Base-by-base conservation (phyloP, 202 grass and related monocot species). In the Bolboschoenoplectus hybrid region DNA sequence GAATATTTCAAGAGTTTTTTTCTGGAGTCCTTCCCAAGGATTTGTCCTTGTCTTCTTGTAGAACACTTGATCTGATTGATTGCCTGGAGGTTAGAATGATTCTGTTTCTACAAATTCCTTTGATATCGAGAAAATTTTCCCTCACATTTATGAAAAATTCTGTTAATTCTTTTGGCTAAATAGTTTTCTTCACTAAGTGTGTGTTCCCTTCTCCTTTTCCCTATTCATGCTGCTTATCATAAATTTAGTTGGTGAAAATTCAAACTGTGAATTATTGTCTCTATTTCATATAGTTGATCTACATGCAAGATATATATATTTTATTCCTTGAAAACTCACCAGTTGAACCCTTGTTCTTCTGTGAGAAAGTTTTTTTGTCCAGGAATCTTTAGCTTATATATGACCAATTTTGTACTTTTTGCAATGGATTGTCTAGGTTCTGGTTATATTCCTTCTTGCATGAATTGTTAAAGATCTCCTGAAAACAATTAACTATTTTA, bases 61-160 rank as follows among this genome's bases (percentile, higher is more conserved):
- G 36, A 61, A 80, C 8, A 61, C 53, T 38, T 78, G 53, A 80
- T 80, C 76, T 44, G 36, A 20, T 61, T 44, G 36, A 20, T 61
- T 20, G 53, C 35, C 36, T 3, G 55, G 36, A 80, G 55, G 76
- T 60, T 61, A 56, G 74, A 60, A 20, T 43, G 16, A 39, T 58
- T 78, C 3, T 2, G 6, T 58, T 78, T 78, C 36, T 36, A 0
- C 1, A 38, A 44, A 44, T 41, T 10, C 38, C 5, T 61, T 60
- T 3, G 38, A 40, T 61, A 12, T 41, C 60, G 35, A 19, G 14
- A 79, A 41, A 10, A 11, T 41, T 57, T 13, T 51, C 6, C 44
- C 2, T 51, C 13, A 1, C 2, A 74, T 74, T 58, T n/a, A 4
- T 58, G 53, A n/a, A 60, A 39, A n/a, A 40, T 73, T 58, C 35